Evolutionary conservation across 1,139 yeast species (phyloP).

Genomic region (Tardiomyces blankii): DNA sequence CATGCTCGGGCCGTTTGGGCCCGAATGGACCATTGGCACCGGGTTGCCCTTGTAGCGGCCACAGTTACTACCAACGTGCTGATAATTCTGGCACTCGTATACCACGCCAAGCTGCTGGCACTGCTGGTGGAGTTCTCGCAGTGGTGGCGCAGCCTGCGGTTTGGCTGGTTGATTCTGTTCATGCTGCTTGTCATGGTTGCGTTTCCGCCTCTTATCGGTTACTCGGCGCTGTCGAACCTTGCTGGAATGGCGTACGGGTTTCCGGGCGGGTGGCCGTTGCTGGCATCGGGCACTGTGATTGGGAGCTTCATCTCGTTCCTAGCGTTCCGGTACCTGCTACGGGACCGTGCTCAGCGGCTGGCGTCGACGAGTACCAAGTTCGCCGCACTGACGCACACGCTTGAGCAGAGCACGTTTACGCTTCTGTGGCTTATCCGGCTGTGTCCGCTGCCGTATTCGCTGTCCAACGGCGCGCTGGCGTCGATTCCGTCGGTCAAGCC

Average conservation of each 20-base stretch:
- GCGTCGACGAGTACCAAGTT: conserved; percentile 47
- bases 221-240: conserved; percentile 53
- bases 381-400: conserved; percentile 63
- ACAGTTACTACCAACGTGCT: not conserved
- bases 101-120: not conserved
- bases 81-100: not conserved
- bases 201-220: conserved; percentile 88
- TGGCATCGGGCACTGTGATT: conserved; percentile 54
- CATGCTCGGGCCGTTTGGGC: not conserved
- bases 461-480: conserved; percentile 87
- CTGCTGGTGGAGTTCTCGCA: not conserved
- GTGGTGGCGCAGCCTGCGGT: not conserved
- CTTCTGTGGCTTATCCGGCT: conserved; percentile 62
- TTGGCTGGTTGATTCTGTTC: conserved; percentile 32
- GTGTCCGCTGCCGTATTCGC: conserved; percentile 88
- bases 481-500: conserved; percentile 67
- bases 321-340: conserved; percentile 50
- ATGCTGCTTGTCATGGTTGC: conserved; percentile 37
- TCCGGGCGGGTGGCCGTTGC: conserved; percentile 65
- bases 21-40: not conserved
- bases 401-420: conserved; percentile 56
- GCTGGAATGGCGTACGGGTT: conserved; percentile 82
- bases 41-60: not conserved
- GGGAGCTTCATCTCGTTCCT: conserved; percentile 72
- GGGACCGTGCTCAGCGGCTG: conserved; percentile 44